Evolutionary conservation across 331 rosid genomes (phyloP), one percentile per base, ranked within the genome.

Genomic region (Malus hybrid): DNA sequence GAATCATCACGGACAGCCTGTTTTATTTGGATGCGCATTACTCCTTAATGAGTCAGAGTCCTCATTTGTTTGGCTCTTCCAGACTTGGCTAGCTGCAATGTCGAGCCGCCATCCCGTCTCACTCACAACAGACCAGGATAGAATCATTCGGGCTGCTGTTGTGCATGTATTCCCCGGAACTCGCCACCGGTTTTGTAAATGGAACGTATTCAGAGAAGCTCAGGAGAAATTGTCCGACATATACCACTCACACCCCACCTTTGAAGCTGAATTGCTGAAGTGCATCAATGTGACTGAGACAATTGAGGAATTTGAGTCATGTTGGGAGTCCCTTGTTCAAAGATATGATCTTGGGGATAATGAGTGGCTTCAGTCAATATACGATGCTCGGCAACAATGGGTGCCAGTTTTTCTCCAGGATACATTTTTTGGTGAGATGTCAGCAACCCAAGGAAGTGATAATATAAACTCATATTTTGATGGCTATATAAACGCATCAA

Each of bases 41-140:
- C 77, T 82, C 31, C 82, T 82, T 27, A 78, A 78, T 44, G 85
- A 74, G 76, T 82, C 85, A 1, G 85, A 82, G 85, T 82, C 85
- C 28, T 82, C 82, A 6, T 82, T 78, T 74, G 85, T 82, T 54
- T 82, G 85, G 85, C 85, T 82, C 2, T 82, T 82, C 69, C 79
- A 77, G 78, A 77, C 79, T 10, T 82, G 85, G 85, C 42, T 78
- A 29, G 76, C 79, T 68, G 82, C 85, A 16, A 82, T 77, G 85
- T 73, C 76, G 2, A 70, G 73, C 24, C 81, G 69, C 60, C 69
- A 52, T 62, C 85, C 85, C 5, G 33, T 82, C 66, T 82, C 85
- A 61, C 68, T 82, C 73, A 82, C 85, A 3, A 82, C 85, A 28
- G 79, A 82, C 56, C 82, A 82, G 42, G 85, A 82, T 44, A 78